Conservation (phyloP, 2,329 filamentous ascomycete species). For the Fusarium duplospermum region DNA sequence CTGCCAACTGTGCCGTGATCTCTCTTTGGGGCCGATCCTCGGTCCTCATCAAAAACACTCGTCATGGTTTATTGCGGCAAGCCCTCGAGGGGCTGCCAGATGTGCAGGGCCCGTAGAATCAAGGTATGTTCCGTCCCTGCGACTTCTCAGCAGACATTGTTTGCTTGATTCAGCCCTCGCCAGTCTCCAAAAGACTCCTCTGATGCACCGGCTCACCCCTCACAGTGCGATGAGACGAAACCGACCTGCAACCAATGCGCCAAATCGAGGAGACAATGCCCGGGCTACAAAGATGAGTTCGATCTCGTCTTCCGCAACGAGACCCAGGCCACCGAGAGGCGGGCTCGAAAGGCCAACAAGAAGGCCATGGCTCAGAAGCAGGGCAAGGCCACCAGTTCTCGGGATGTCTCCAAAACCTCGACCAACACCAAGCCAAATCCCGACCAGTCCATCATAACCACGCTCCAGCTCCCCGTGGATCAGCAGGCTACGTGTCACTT, state of each 20-base stretch:
- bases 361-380: constrained; percentile 56
- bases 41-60: constrained; percentile 15
- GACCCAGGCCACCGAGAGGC: constrained; percentile 73
- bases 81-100: constrained; percentile 77
- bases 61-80: constrained; percentile 75
- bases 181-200: not conserved
- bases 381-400: constrained; percentile 38
- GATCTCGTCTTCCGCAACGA: constrained; percentile 80
- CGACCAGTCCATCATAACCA: constrained; percentile 43
- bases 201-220: constrained; percentile 20
- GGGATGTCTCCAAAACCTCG: constrained; percentile 21
- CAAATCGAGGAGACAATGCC: constrained; percentile 72
- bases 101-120: constrained; percentile 78
- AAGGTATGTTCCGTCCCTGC: constrained; percentile 64
- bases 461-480: constrained; percentile 61
- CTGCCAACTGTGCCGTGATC: constrained; percentile 1
- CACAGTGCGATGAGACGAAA: constrained; percentile 74
- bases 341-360: constrained; percentile 67
- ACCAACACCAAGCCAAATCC: constrained; percentile 32
- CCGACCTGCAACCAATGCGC: constrained; percentile 74
- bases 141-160: not conserved
- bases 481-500: constrained; percentile 70
- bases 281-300: constrained; percentile 77
- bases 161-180: not conserved
- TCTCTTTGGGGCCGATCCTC: not conserved